phyloP scores from a whole-genome alignment of 2,329 filamentous ascomycete genomes.

The Furcasterigmium sp. region DNA sequence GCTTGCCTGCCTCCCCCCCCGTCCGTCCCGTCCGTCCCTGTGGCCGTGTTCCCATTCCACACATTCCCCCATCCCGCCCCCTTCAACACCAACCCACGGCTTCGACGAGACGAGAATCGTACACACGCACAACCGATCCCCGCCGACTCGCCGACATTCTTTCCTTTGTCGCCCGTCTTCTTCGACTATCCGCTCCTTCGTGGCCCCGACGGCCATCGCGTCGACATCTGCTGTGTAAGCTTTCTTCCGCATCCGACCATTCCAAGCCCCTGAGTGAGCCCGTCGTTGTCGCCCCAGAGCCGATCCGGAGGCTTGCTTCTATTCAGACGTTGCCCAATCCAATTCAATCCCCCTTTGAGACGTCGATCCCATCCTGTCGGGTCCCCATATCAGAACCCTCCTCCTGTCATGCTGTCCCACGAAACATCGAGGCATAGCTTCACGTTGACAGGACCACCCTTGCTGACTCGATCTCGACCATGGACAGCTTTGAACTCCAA shows the following conservation, averaged over 20 bases:
- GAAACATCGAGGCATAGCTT: too few relatives aligned
- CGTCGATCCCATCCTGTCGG: background rate
- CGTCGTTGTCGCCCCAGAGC: background rate
- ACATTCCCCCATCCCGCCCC: background rate
- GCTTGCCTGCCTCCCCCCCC: background rate
- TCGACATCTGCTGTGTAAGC: constrained; percentile 4
- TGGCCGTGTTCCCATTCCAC: background rate
- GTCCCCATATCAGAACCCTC: too few relatives aligned
- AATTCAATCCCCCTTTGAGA: constrained; percentile 1
- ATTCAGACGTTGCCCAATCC: constrained; percentile 2
- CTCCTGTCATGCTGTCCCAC: too few relatives aligned
- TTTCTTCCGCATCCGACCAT: background rate
- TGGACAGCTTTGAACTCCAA: background rate
- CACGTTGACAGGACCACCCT: background rate
- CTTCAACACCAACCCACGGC: constrained; percentile 1
- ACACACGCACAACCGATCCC: constrained; percentile 4
- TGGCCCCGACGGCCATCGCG: background rate
- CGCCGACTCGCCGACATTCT: constrained; percentile 10
- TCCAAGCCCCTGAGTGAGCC: background rate
- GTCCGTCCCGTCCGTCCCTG: background rate
- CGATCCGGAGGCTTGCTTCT: constrained; percentile 12
- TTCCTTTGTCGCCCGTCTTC: constrained; percentile 12
- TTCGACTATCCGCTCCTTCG: background rate
- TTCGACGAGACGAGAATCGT: background rate
- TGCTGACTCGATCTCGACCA: background rate